phyloP scores from a whole-genome alignment of 1,139 yeast species.

The Blastobotrys apis region DNA sequence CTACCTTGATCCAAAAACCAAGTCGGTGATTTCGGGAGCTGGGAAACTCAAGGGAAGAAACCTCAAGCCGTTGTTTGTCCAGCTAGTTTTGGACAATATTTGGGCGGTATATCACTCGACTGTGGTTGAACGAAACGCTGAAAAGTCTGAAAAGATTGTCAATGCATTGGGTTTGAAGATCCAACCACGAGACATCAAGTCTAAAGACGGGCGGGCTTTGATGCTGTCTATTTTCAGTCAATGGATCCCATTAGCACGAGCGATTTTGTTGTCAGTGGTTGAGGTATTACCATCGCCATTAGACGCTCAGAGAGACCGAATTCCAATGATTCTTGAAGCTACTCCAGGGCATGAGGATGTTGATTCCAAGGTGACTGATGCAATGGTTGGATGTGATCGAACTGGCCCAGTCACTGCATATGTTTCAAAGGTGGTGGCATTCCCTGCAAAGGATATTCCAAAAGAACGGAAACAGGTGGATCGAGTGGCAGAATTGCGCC shows the following conservation, averaged over 20 bases:
- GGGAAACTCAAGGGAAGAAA: conserved; percentile 47
- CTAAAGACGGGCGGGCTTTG: conserved; percentile 68
- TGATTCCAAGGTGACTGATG: conserved; percentile 46
- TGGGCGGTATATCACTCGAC: conserved; percentile 88
- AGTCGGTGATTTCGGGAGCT: conserved; percentile 49
- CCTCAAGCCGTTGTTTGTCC: conserved; percentile 77
- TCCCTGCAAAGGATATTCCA: conserved; percentile 79
- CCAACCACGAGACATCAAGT: conserved; percentile 68
- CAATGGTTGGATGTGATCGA: conserved; percentile 63
- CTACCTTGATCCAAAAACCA: conserved; percentile 83
- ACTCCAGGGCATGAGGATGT: conserved; percentile 52
- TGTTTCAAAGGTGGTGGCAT: conserved; percentile 83
- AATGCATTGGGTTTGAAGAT: conserved; percentile 64
- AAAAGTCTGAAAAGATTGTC: conserved; percentile 69
- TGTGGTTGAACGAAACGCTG: conserved; percentile 54
- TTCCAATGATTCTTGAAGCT: conserved; percentile 59
- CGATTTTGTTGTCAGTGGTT: conserved; percentile 77
- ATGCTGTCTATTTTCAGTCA: conserved; percentile 75
- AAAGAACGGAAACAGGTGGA: conserved; percentile 36
- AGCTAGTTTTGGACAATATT: conserved; percentile 79
- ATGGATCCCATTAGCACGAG: conserved; percentile 91
- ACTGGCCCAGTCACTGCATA: conserved; percentile 69
- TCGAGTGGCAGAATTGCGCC: conserved; percentile 55
- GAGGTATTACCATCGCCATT: conserved; percentile 82
- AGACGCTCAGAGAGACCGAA: conserved; percentile 65